Conservation (phyloP, 495 filamentous ascomycete genomes). For the Talaromyces thailandensis region DNA sequence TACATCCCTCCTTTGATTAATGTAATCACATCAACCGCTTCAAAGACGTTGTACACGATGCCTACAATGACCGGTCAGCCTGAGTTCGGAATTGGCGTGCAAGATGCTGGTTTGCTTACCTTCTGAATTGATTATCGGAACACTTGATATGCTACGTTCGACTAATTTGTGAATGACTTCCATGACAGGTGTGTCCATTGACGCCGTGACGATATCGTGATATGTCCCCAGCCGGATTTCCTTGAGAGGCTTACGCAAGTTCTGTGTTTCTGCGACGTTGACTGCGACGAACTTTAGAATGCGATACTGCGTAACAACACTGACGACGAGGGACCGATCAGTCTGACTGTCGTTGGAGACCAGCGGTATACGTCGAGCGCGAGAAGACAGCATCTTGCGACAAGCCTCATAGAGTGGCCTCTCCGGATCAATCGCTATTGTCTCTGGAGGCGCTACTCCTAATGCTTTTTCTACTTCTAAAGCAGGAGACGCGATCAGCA, state of each 20-base stretch:
- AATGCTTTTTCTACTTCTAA: slow-evolving; percentile 91
- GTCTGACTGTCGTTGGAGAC: slow-evolving; percentile 96
- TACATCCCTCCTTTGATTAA: slow-evolving; percentile 91
- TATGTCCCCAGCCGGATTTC: slow-evolving; percentile 88
- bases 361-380: slow-evolving; percentile 86
- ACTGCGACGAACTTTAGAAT: slow-evolving; percentile 98
- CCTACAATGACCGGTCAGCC: slow-evolving; percentile 26
- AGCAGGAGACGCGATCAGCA: background rate
- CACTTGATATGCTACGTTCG: slow-evolving; percentile 83
- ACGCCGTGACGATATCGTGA: slow-evolving; percentile 65
- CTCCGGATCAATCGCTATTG: slow-evolving; percentile 87
- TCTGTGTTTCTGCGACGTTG: slow-evolving; percentile 85
- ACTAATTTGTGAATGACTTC: slow-evolving; percentile 95
- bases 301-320: slow-evolving; percentile 94
- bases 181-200: slow-evolving; percentile 89
- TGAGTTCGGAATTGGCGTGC: background rate
- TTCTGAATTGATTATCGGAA: slow-evolving; percentile 82
- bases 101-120: slow-evolving; percentile 32
- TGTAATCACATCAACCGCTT: slow-evolving; percentile 94
- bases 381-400: slow-evolving; percentile 84
- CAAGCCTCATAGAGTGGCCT: slow-evolving; percentile 91
- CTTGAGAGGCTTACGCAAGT: slow-evolving; percentile 76
- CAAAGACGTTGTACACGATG: slow-evolving; percentile 88
- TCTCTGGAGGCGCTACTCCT: slow-evolving; percentile 84
- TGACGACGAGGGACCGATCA: slow-evolving; percentile 83